Conservation (phyloP, 805 yeast species). For the Tetrapisispora iriomotensis region DNA sequence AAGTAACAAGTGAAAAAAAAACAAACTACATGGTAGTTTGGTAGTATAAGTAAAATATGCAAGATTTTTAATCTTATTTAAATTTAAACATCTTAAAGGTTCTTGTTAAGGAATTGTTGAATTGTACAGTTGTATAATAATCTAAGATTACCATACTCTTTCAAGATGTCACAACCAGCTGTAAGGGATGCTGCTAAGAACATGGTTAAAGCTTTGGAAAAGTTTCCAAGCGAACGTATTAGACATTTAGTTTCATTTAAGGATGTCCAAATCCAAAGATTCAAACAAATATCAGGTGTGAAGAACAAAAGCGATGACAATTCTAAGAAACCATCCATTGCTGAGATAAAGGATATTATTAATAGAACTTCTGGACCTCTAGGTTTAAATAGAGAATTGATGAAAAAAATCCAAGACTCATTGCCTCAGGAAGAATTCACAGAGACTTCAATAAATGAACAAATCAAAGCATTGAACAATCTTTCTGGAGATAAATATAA, state of each 20-base stretch:
- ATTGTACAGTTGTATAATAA: too few species aligned
- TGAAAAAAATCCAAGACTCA: constrained; percentile 33
- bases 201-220: constrained; percentile 47
- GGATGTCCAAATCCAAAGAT: constrained; percentile 51
- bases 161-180: constrained; percentile 2
- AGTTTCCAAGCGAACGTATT: constrained; percentile 59
- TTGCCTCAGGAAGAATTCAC: constrained; percentile 42
- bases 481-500: constrained; percentile 52
- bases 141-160: too few species aligned
- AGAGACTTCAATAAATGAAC: constrained; percentile 40
- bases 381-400: constrained; percentile 41
- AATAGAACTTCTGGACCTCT: constrained; percentile 30
- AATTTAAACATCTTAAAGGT: too few species aligned
- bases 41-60: too few species aligned
- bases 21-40: too few species aligned
- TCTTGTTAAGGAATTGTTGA: too few species aligned
- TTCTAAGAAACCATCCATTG: constrained; percentile 32
- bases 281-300: constrained; percentile 41
- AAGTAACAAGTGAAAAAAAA: too few species aligned
- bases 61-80: too few species aligned
- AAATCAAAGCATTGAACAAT: constrained; percentile 47
- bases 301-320: constrained; percentile 33
- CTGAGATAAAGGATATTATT: constrained; percentile 32
- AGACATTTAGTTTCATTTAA: constrained; percentile 63
- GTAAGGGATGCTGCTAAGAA: constrained; percentile 33